Conservation (phyloP, 2,329 filamentous ascomycete species). For the Talaromyces sp. region DNA sequence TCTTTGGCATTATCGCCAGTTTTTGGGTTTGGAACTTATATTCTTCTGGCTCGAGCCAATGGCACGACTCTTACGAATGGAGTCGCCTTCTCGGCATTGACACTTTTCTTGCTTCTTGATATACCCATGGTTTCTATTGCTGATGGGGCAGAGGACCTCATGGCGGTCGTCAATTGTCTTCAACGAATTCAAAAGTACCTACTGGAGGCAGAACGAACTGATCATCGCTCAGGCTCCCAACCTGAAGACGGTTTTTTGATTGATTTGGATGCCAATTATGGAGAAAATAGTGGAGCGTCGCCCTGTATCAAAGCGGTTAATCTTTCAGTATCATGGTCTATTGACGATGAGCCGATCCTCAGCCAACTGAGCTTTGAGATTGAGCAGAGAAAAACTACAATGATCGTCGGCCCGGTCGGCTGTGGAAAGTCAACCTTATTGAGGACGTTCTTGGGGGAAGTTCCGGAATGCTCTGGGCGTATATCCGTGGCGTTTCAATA, state of each 20-base stretch:
- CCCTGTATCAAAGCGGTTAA: background rate
- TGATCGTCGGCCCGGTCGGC: constrained; percentile 47
- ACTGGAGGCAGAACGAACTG: constrained; percentile 13
- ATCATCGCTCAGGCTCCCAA: constrained; percentile 9
- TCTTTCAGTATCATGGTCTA: constrained; percentile 5
- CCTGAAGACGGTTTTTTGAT: background rate
- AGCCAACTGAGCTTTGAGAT: constrained; percentile 19
- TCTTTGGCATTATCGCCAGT: constrained; percentile 17
- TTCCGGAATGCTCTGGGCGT: constrained; percentile 3
- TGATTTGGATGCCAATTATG: background rate
- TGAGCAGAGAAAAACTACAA: constrained; percentile 11
- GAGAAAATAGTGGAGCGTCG: background rate
- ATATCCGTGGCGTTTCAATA: background rate
- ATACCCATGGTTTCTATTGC: constrained; percentile 18
- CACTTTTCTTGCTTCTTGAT: constrained; percentile 23
- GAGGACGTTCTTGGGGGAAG: constrained; percentile 37
- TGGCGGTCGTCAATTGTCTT: constrained; percentile 22
- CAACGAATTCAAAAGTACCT: constrained; percentile 25
- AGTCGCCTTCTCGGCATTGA: constrained; percentile 22
- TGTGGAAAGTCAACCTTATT: constrained; percentile 51
- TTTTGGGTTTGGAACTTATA: constrained; percentile 21
- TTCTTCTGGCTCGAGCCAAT: constrained; percentile 12
- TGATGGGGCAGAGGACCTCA: constrained; percentile 17
- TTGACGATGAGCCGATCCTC: constrained; percentile 15
- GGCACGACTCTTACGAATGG: constrained; percentile 20